Evolutionary conservation across 805 yeast species (phyloP).

Genomic region (Aciculoconidium aculeatum): DNA sequence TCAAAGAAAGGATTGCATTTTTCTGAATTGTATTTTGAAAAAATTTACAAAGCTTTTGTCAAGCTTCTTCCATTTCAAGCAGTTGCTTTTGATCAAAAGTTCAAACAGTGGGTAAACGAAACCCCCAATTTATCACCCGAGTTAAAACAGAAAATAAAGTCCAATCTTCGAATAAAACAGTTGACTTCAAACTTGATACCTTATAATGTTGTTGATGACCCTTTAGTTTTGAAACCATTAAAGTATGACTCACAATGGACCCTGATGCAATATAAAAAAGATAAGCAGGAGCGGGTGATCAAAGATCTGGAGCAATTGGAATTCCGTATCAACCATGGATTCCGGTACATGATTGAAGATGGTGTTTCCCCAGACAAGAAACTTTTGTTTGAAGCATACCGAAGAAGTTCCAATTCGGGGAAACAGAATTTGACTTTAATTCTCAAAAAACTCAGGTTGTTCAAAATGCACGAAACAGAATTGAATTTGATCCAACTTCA

Average conservation of each 20-base stretch:
- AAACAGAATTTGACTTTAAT: constrained; percentile 20
- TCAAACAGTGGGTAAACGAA: constrained; percentile 15
- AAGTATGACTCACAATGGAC: constrained; percentile 25
- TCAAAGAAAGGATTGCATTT: constrained; percentile 15
- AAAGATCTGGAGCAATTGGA: constrained; percentile 20
- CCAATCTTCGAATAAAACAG: constrained; percentile 13
- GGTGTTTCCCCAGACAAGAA: constrained; percentile 33
- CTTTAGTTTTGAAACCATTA: constrained; percentile 9
- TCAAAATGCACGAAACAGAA: constrained; percentile 9
- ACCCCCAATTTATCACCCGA: constrained; percentile 5
- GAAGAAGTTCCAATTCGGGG: constrained; percentile 18
- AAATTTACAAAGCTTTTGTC: constrained; percentile 26
- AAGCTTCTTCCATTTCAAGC: constrained; percentile 29
- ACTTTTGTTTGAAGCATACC: constrained; percentile 27
- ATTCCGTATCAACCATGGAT: constrained; percentile 28
- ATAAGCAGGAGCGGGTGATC: constrained; percentile 9
- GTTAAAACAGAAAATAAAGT: constrained; percentile 10
- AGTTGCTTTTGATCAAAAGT: constrained; percentile 14
- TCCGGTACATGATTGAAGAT: constrained; percentile 23
- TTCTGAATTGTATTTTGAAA: constrained; percentile 17
- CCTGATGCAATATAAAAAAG: constrained; percentile 12
- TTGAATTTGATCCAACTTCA: constrained; percentile 13
- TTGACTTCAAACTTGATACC: constrained; percentile 24
- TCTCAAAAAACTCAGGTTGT: constrained; percentile 11
- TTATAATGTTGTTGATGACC: constrained; percentile 12